phyloP scores from a whole-genome alignment of 1,284 basidiomycete genomes.

The Caloboletus inedulis region DNA sequence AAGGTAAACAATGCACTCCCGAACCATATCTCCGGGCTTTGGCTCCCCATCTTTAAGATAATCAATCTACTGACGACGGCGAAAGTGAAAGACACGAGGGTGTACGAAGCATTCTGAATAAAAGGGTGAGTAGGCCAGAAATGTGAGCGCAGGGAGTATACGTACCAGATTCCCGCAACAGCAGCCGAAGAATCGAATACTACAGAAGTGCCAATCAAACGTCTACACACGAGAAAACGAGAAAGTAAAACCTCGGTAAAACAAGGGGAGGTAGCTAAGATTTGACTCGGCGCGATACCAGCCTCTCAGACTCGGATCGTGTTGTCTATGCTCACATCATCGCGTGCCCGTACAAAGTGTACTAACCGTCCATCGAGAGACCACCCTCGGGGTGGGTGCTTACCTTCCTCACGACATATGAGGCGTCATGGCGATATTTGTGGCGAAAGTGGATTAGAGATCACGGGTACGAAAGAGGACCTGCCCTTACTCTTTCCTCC shows the following conservation, averaged over 20 bases:
- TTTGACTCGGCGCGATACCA: conserved; percentile 9
- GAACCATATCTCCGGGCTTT: conserved; percentile 55
- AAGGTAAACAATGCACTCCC: conserved; percentile 55
- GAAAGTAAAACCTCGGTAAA: conserved; percentile 20
- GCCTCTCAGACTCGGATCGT: not conserved
- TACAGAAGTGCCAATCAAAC: not conserved
- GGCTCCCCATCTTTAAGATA: conserved; percentile 56
- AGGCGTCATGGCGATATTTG: no score
- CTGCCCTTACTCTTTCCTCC: no score
- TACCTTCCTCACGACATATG: no score
- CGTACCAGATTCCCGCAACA: conserved; percentile 14
- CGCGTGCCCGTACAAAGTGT: not conserved
- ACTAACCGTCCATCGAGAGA: no score
- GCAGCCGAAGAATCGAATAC: conserved; percentile 17
- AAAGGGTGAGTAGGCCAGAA: not conserved
- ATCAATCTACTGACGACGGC: conserved; percentile 60
- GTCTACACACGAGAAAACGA: not conserved
- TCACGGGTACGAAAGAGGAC: no score
- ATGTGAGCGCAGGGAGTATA: not conserved
- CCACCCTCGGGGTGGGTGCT: no score
- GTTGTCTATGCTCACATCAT: conserved; percentile 16
- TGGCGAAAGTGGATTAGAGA: no score
- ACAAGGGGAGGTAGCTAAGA: conserved; percentile 21
- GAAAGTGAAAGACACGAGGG: conserved; percentile 55
- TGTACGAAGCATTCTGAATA: conserved; percentile 67